Conservation (phyloP, 257 asterid species). For the Petunia axillaris region DNA sequence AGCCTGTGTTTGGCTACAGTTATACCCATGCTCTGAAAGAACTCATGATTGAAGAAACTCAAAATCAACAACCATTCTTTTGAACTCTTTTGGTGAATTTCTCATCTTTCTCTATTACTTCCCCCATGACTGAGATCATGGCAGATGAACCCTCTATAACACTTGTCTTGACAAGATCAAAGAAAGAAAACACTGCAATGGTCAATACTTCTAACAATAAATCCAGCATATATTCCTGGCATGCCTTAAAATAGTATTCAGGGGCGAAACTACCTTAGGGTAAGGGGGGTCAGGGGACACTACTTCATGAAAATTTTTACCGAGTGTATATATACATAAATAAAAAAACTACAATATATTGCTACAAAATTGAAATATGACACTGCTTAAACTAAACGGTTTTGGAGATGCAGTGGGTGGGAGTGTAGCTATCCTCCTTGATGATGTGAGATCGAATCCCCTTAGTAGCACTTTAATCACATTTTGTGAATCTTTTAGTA, state of each 20-base stretch:
- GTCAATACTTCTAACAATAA: slow-evolving; percentile 32
- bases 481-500: too few species aligned
- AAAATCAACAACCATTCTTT: slow-evolving; percentile 47
- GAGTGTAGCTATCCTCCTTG: too few species aligned
- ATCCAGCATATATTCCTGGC: slow-evolving; percentile 40
- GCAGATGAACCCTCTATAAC: slow-evolving; percentile 35
- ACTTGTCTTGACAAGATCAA: slow-evolving; percentile 46
- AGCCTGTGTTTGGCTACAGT: slow-evolving; percentile 66
- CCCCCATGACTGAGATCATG: slow-evolving; percentile 35
- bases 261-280: too few species aligned
- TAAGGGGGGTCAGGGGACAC: too few species aligned
- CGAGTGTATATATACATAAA: too few species aligned
- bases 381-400: too few species aligned
- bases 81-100: slow-evolving; percentile 40
- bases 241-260: slow-evolving; percentile 24
- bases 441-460: too few species aligned
- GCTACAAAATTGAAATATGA: too few species aligned
- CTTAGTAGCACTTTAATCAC: too few species aligned
- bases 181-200: slow-evolving; percentile 38
- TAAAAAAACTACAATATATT: too few species aligned
- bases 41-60: slow-evolving; percentile 74
- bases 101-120: slow-evolving; percentile 43
- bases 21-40: slow-evolving; percentile 77
- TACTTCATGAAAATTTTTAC: too few species aligned
- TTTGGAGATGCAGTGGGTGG: too few species aligned